These are phyloP conservation scores for Barnettozyma vustinii DNA, from an alignment of 805 yeast species.

Conservation along the genomic window DNA sequence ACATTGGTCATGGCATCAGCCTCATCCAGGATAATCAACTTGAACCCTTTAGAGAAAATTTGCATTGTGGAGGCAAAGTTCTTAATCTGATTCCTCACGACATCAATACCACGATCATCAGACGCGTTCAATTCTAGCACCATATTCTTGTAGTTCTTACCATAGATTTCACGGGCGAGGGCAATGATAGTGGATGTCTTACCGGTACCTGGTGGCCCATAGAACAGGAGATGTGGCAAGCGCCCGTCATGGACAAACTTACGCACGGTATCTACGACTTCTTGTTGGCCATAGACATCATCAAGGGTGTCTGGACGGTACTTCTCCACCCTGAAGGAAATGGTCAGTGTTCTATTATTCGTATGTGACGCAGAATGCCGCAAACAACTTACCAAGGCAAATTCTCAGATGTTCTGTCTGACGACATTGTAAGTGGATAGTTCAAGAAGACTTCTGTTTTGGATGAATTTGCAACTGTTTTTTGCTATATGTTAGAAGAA, in stretches of 20 bases:
- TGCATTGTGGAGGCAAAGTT: slow-evolving; percentile 95
- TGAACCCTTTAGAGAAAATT: slow-evolving; percentile 81
- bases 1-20: slow-evolving; percentile 92
- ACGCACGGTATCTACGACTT: slow-evolving; percentile 77
- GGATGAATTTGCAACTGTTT: not conserved
- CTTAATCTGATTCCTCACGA: slow-evolving; percentile 95
- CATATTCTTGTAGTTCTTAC: slow-evolving; percentile 76
- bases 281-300: slow-evolving; percentile 89
- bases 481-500: not conserved
- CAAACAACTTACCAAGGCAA: slow-evolving; percentile 24
- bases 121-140: slow-evolving; percentile 93
- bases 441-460: not conserved
- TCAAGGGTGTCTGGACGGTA: slow-evolving; percentile 82
- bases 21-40: slow-evolving; percentile 88
- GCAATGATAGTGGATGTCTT: slow-evolving; percentile 88
- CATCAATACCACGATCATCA: slow-evolving; percentile 97
- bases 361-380: not conserved
- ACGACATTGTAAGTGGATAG: slow-evolving; percentile 11
- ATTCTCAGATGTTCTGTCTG: slow-evolving; percentile 23
- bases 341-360: slow-evolving; percentile 1
- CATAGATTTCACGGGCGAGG: slow-evolving; percentile 81
- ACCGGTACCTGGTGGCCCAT: slow-evolving; percentile 95
- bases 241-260: slow-evolving; percentile 78
- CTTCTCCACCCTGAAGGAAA: slow-evolving; percentile 71
- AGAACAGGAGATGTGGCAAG: slow-evolving; percentile 87